Evolutionary conservation across 441 rosid species (phyloP), one percentile per base, ranked within the genome.

Genomic region (Rhodomyrtus psidioides): DNA sequence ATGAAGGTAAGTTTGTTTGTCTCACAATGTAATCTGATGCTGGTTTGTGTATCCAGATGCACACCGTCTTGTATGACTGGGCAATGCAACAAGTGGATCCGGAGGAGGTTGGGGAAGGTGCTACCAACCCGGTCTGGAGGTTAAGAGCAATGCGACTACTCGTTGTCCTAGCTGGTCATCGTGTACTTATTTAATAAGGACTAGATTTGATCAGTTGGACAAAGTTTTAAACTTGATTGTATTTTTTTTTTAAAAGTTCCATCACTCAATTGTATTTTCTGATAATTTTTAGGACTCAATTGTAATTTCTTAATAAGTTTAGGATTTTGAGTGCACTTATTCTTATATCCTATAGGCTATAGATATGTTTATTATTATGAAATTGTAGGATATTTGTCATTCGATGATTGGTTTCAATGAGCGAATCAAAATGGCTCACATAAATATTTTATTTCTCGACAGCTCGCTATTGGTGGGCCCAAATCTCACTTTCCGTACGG

Each of bases 81-180:
- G 99, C 99, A 10, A 97, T 96, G 99, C 94, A 95, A 88, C 99
- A 95, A 92, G 91, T 96, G 81, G 95, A 94, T 39, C 90, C 94
- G 12, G 93, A 93, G 91, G 98, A 96, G 88, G 91, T 95, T 9
- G 98, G 96, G 30, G 96, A 91, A 89, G 97, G 92, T 60, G 95
- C 97, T 39, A 76, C 95, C 57, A 93, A 94, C 86, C 99, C 99
- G 1, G 92, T 97, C 83, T 95, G 99, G 98, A 94, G 91, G 95
- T 91, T 92, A 55, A 51, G 89, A 42, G 89, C 82, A 34, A 91
- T 95, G 91, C 92, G 89, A 34, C 94, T 89, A 84, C 86, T 90
- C 49, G 96, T 95, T 82, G 86, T 94, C 82, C 96, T 90, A 89
- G 88, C 99, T 96, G 90, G 83, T 60, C 42, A 42, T 30, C 10